phyloP scores from a whole-genome alignment of 768 basidiomycete genomes.

The Lactarius pseudohatsudake region DNA sequence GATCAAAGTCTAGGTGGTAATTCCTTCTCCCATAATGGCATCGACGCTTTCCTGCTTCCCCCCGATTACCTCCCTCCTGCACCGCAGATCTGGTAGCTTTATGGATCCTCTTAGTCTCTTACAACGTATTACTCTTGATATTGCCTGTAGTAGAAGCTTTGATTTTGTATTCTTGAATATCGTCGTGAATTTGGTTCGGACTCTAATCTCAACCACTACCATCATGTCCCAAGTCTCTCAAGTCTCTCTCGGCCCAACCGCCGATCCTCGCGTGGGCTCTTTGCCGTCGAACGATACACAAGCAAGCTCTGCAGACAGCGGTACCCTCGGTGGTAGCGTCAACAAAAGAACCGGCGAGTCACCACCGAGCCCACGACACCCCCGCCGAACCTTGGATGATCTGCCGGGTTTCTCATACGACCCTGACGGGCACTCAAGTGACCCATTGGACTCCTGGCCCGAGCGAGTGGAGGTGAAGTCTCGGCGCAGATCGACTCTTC shows the following conservation, averaged over 20 bases:
- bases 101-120: constrained; percentile 5
- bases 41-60: constrained; percentile 83
- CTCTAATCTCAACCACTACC: constrained; percentile 9
- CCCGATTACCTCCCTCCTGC: constrained; percentile 68
- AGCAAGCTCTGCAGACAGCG: neutral
- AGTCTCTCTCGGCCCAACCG: neutral
- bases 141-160: constrained; percentile 15
- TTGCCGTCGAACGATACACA: neutral
- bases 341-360: neutral
- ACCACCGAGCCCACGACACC: neutral
- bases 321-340: neutral
- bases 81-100: constrained; percentile 68
- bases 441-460: constrained; percentile 22
- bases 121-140: neutral
- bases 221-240: constrained; percentile 16
- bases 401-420: constrained; percentile 16
- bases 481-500: constrained; percentile 19
- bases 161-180: constrained; percentile 21
- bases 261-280: neutral
- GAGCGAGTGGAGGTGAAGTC: constrained; percentile 20
- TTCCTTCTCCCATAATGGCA: constrained; percentile 76
- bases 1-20: constrained; percentile 78
- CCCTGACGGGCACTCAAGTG: neutral
- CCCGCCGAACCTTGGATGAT: constrained; percentile 6
- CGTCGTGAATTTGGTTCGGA: neutral